phyloP scores from a whole-genome alignment of 1,284 basidiomycete species.

The Microbotryum violaceum region DNA sequence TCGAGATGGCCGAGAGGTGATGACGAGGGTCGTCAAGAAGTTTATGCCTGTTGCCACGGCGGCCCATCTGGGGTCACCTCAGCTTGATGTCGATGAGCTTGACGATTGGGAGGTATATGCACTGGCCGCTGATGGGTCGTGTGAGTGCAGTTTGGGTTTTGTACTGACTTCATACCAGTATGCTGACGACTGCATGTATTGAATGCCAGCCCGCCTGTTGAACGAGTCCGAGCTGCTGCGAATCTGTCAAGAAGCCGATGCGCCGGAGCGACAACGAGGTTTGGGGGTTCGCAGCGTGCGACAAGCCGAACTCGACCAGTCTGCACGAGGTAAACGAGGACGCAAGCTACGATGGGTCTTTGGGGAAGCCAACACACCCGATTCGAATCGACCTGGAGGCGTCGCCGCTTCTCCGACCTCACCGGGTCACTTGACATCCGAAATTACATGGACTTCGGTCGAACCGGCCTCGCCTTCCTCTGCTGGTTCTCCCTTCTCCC shows the following conservation, averaged over 20 bases:
- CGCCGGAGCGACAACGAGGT: conserved; percentile 67
- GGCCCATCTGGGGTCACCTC: conserved; percentile 10
- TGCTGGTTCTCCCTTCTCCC: conserved; percentile 10
- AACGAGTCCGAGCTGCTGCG: conserved; percentile 73
- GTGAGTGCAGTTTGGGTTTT: conserved; percentile 43
- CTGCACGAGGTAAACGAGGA: conserved; percentile 23
- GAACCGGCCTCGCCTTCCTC: conserved; percentile 33
- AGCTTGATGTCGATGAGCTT: conserved; percentile 44
- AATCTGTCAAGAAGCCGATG: conserved; percentile 77
- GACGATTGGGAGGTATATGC: conserved; percentile 78
- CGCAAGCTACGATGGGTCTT: conserved; percentile 52
- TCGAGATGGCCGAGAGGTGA: conserved; percentile 67
- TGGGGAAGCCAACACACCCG: conserved; percentile 45
- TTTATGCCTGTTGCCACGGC: conserved; percentile 43
- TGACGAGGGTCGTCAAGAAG: conserved; percentile 79
- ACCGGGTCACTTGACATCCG: conserved; percentile 31
- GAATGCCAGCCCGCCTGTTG: conserved; percentile 50
- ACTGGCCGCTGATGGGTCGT: conserved; percentile 53
- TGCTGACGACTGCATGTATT: no score
- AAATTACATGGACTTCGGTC: conserved; percentile 29
- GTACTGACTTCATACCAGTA: no score
- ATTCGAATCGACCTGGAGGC: conserved; percentile 8
- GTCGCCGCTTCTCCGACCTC: conserved; percentile 23
- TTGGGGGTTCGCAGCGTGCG: conserved; percentile 59
- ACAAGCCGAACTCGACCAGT: conserved; percentile 24